Evolutionary conservation across 2,329 filamentous ascomycete genomes (phyloP).

Genomic region (Scedosporium boydii): DNA sequence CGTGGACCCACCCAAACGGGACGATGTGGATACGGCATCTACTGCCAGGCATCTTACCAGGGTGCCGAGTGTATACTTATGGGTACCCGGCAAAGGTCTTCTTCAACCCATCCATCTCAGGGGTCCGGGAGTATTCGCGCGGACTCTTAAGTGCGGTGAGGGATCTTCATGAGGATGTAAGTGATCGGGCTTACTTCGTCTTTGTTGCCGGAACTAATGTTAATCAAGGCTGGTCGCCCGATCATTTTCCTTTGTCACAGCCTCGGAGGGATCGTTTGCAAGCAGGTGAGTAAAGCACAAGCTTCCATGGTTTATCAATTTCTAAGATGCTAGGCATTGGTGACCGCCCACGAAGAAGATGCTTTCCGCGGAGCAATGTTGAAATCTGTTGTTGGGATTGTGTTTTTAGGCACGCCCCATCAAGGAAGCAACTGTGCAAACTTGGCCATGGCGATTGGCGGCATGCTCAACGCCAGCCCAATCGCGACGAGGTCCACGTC

Average conservation of each 20-base stretch:
- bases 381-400: conserved; percentile 12
- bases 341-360: conserved; percentile 13
- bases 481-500: not conserved
- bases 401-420: conserved; percentile 23
- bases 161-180: conserved; percentile 8
- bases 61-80: conserved; percentile 15
- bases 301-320: not conserved
- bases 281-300: conserved; percentile 12
- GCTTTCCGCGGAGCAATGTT: conserved; percentile 9
- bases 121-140: conserved; percentile 11
- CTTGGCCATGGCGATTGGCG: conserved; percentile 13
- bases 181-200: conserved; percentile 7
- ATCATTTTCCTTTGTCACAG: conserved; percentile 19
- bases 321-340: conserved; percentile 12
- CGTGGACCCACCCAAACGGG: conserved; percentile 12
- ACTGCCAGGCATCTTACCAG: conserved; percentile 12
- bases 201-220: conserved; percentile 7
- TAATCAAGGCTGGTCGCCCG: conserved; percentile 11
- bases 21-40: conserved; percentile 14
- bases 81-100: conserved; percentile 13
- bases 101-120: conserved; percentile 7
- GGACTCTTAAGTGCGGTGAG: conserved; percentile 10
- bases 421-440: conserved; percentile 16
- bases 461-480: conserved; percentile 11
- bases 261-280: conserved; percentile 19